Evolutionary conservation across 1,284 basidiomycete genomes (phyloP).

Genomic region (Pseudozyma pruni): DNA sequence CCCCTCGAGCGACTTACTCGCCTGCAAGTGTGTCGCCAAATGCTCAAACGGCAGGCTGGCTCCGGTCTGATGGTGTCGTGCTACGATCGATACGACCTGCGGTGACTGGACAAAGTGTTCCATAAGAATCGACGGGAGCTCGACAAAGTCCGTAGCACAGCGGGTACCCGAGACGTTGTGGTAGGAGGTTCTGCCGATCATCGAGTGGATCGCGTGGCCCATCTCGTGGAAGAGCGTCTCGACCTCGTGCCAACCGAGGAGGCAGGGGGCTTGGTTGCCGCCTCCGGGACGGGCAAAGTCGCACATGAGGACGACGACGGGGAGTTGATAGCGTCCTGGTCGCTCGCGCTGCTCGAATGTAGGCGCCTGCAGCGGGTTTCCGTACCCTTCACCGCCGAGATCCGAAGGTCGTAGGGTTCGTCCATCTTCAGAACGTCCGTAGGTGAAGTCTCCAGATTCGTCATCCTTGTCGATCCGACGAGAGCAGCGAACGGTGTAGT

Average conservation of each 20-base stretch:
- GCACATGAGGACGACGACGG: conserved; percentile 89
- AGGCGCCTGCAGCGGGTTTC: conserved; percentile 54
- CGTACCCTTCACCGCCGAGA: conserved; percentile 31
- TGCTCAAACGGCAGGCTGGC: conserved; percentile 78
- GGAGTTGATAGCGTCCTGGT: conserved; percentile 77
- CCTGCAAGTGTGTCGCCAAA: conserved; percentile 65
- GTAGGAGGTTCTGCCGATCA: conserved; percentile 97
- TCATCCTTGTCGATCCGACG: conserved; percentile 91
- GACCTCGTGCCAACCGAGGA: conserved; percentile 92
- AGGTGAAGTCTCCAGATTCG: conserved; percentile 74
- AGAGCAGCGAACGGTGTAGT: conserved; percentile 96
- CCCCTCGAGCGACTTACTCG: conserved; percentile 48
- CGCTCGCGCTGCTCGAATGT: conserved; percentile 70
- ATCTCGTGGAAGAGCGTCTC: conserved; percentile 97
- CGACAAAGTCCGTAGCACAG: conserved; percentile 98
- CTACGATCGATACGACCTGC: conserved; percentile 81
- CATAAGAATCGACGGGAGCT: conserved; percentile 97
- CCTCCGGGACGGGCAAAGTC: conserved; percentile 81
- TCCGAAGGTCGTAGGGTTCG: conserved; percentile 18
- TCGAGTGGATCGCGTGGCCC: conserved; percentile 99
- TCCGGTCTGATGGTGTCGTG: conserved; percentile 73
- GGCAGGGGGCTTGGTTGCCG: conserved; percentile 76
- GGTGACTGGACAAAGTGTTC: conserved; percentile 91
- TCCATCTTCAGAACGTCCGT: conserved; percentile 69
- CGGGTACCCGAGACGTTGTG: conserved; percentile 98